Percentiles rank a stretch among this genome's conserved stretches.
Conservation (phyloP, 768 basidiomycete species). For the Boletus coccyginus region DNA sequence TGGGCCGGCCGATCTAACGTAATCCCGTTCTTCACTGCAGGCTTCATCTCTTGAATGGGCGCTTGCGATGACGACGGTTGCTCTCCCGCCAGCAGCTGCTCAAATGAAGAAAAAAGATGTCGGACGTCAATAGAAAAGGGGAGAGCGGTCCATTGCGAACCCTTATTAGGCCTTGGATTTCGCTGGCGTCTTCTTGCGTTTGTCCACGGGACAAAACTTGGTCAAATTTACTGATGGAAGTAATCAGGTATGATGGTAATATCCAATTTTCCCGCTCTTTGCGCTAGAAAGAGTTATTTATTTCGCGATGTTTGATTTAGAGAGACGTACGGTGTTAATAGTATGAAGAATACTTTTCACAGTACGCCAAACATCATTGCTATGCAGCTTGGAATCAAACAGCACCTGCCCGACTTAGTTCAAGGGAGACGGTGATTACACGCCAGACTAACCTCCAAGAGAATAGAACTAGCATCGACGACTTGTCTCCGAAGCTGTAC, state of each 20-base stretch:
- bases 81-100: constrained; percentile 39
- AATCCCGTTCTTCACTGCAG: constrained; percentile 12
- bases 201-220: constrained; percentile 26
- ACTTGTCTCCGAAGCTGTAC: constrained; percentile 43
- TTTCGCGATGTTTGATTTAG: constrained; percentile 3
- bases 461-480: constrained; percentile 46
- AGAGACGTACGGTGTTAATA: constrained; percentile 26
- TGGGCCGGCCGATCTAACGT: constrained; percentile 24
- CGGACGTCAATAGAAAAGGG: constrained; percentile 36
- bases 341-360: constrained; percentile 21
- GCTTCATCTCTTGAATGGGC: constrained; percentile 10
- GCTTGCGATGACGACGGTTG: constrained; percentile 18
- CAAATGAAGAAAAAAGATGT: constrained; percentile 41
- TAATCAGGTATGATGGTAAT: constrained; percentile 39
- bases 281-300: constrained; percentile 38
- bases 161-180: constrained; percentile 47
- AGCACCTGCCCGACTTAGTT: constrained; percentile 12
- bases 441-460: constrained; percentile 42
- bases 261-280: constrained; percentile 42
- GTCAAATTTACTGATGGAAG: constrained; percentile 32
- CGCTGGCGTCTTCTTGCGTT: constrained; percentile 23
- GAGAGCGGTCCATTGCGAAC: constrained; percentile 51
- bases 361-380: constrained; percentile 21
- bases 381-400: constrained; percentile 26
- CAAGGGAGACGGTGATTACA: neutral